Conservation (phyloP, 176 grass and related monocot species). For the Carex littledalei region DNA sequence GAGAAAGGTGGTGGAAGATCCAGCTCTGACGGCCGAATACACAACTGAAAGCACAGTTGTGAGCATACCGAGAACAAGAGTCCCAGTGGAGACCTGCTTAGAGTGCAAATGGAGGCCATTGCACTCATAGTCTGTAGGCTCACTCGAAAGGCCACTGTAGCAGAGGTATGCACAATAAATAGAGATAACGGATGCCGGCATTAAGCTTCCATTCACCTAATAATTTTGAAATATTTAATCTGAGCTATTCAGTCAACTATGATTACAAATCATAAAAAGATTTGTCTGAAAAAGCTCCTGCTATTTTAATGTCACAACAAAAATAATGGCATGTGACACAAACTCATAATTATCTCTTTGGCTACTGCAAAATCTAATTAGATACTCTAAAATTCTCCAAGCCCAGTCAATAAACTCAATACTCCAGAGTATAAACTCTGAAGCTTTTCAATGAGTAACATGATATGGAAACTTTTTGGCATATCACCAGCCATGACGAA, state of each 20-base stretch:
- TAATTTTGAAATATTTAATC: background rate
- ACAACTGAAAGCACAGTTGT: constrained; percentile 94
- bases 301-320: background rate
- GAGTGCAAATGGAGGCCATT: constrained; percentile 82
- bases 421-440: background rate
- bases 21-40: constrained; percentile 86
- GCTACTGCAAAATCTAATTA: background rate
- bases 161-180: constrained; percentile 85
- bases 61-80: constrained; percentile 82
- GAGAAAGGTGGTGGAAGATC: constrained; percentile 90
- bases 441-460: background rate
- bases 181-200: constrained; percentile 77
- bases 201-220: constrained; percentile 90
- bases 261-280: background rate
- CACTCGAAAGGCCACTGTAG: constrained; percentile 78
- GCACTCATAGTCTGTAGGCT: constrained; percentile 73
- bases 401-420: background rate
- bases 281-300: background rate
- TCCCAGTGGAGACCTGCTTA: constrained; percentile 75
- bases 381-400: background rate
- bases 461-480: background rate
- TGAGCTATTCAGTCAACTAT: background rate
- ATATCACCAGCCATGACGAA: background rate
- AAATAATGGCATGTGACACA: background rate
- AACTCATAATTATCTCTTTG: background rate